These are phyloP conservation scores for Curvularia hawaiiensis DNA, from an alignment of 2,329 filamentous ascomycete genomes.

Conservation along the genomic window DNA sequence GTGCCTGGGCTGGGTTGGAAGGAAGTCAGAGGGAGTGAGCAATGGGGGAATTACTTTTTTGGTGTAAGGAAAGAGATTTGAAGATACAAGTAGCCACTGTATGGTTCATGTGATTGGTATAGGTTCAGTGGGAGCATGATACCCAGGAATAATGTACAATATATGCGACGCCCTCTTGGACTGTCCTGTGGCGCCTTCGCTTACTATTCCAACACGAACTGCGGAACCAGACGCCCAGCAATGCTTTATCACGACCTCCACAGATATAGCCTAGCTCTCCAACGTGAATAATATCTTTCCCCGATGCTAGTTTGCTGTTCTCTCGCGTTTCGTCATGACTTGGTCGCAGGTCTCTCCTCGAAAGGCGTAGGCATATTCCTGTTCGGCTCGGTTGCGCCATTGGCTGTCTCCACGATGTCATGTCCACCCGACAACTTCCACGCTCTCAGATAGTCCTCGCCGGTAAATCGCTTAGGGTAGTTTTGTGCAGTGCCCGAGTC, in stretches of 20 bases:
- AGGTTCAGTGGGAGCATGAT: slow-evolving; percentile 8
- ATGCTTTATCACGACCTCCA: not conserved
- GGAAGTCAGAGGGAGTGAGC: slow-evolving; percentile 79
- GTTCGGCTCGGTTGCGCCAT: slow-evolving; percentile 1
- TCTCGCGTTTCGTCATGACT: slow-evolving; percentile 10
- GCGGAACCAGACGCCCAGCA: slow-evolving; percentile 5
- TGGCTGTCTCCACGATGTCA: slow-evolving; percentile 27
- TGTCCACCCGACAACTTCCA: slow-evolving; percentile 44
- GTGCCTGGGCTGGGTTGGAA: slow-evolving; percentile 90
- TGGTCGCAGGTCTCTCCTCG: slow-evolving; percentile 29
- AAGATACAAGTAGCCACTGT: not conserved
- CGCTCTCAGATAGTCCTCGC: slow-evolving; percentile 40
- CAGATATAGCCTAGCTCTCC: not conserved
- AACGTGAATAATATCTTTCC: no score
- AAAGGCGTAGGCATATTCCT: slow-evolving; percentile 34
- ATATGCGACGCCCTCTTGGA: slow-evolving; percentile 5
- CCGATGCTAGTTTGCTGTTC: not conserved
- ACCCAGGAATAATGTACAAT: slow-evolving; percentile 16
- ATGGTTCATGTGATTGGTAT: not conserved
- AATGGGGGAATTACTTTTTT: slow-evolving; percentile 95
- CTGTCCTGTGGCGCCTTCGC: not conserved
- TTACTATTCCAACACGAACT: not conserved
- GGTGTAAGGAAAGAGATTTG: slow-evolving; percentile 65
- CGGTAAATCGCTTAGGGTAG: slow-evolving; percentile 36
- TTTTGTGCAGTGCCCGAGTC: slow-evolving; percentile 18